Conservation (phyloP, 176 grass and related monocot species). For the Raddia guianensis region DNA sequence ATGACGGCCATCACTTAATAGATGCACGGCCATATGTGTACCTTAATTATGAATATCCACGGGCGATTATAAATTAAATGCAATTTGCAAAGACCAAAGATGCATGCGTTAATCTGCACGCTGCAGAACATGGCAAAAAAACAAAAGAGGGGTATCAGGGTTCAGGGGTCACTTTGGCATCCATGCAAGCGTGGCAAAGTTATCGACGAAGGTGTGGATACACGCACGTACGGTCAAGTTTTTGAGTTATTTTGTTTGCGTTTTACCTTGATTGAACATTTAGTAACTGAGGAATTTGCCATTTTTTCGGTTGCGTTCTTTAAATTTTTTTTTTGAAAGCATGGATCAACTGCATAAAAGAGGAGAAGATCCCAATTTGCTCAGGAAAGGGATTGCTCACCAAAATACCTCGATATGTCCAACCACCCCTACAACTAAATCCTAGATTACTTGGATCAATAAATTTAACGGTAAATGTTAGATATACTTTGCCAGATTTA, state of each 20-base stretch:
- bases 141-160: no score
- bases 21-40: background rate
- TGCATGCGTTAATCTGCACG: no score
- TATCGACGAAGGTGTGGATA: no score
- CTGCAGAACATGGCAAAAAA: no score
- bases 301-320: background rate
- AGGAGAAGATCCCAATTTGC: background rate
- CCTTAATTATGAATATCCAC: background rate
- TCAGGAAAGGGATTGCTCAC: slow-evolving; percentile 23
- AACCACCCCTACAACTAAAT: slow-evolving; percentile 23
- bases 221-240: no score
- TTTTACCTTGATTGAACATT: background rate
- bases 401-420: background rate
- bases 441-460: background rate
- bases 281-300: background rate
- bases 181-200: no score
- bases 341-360: background rate
- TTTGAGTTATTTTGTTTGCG: no score
- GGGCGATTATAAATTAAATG: no score
- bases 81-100: no score
- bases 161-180: no score
- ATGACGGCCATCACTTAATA: no score
- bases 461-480: no score
- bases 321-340: background rate
- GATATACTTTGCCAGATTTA: background rate